Percentiles rank a stretch among this genome's conserved stretches.
These are phyloP conservation scores for Trichoderma arundinaceum DNA, from an alignment of 2,329 filamentous ascomycete genomes.

Conservation along the genomic window DNA sequence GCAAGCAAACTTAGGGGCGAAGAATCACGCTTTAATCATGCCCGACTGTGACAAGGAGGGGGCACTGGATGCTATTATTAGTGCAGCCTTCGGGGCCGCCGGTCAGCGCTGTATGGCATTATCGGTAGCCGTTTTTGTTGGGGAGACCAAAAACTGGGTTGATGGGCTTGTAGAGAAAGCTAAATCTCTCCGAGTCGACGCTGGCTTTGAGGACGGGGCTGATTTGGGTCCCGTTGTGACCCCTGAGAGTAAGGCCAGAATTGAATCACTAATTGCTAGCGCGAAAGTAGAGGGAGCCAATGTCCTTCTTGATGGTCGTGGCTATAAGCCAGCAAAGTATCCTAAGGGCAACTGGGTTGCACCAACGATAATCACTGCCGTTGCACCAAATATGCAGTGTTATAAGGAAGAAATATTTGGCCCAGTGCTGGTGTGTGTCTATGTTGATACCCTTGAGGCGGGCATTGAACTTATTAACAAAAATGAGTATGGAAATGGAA, in stretches of 20 bases:
- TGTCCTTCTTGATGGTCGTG: constrained; percentile 1
- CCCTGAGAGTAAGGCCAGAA: constrained; percentile 3
- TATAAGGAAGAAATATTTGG: constrained; percentile 3
- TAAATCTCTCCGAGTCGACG: neutral
- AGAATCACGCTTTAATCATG: constrained; percentile 14
- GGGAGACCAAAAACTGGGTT: neutral
- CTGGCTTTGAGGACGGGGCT: constrained; percentile 4
- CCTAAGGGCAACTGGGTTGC: constrained; percentile 10
- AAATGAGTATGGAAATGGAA: constrained; percentile 1
- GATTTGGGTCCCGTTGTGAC: constrained; percentile 5
- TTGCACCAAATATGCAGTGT: neutral
- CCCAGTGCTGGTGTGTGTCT: constrained; percentile 6
- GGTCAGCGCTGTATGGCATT: constrained; percentile 16
- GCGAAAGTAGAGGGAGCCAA: neutral
- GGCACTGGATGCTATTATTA: neutral
- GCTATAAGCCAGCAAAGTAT: constrained; percentile 5
- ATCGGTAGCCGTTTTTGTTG: neutral
- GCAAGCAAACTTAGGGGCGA: constrained; percentile 3
- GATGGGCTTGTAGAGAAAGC: neutral
- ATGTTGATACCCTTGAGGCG: neutral
- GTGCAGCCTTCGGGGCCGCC: constrained; percentile 1
- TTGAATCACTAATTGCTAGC: neutral
- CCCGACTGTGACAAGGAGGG: neutral
- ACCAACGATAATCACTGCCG: constrained; percentile 2
- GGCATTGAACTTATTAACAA: neutral